These are phyloP conservation scores for Arctium lappa DNA, from an alignment of 129 eudicot genomes.

Conservation along the genomic window DNA sequence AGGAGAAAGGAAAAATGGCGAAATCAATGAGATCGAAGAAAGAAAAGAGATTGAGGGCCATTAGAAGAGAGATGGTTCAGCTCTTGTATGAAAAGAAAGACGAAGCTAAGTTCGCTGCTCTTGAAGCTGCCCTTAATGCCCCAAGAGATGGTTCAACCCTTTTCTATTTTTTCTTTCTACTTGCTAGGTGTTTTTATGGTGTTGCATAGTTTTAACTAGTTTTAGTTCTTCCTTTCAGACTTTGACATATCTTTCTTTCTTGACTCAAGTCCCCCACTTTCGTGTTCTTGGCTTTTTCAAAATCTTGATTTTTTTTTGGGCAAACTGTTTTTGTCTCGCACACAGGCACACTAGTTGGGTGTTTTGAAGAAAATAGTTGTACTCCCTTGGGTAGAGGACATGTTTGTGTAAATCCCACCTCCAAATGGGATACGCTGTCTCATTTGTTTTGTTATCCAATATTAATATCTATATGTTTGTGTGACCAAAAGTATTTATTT, in stretches of 20 bases:
- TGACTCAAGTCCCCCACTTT: not conserved
- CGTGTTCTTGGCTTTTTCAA: not conserved
- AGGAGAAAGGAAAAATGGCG: slow-evolving; percentile 48
- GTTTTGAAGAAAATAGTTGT: not conserved
- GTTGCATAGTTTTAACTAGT: not conserved
- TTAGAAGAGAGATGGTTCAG: slow-evolving; percentile 73
- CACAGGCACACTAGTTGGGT: not conserved
- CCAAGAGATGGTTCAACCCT: slow-evolving; percentile 34
- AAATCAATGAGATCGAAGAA: slow-evolving; percentile 88
- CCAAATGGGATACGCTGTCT: not conserved
- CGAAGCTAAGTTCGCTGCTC: slow-evolving; percentile 69
- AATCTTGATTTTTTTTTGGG: not conserved
- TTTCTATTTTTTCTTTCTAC: too few relatives aligned
- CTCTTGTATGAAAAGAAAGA: slow-evolving; percentile 72
- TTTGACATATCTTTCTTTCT: not conserved
- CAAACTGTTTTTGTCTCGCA: not conserved
- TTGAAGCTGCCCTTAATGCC: slow-evolving; percentile 83
- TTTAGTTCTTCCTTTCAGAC: not conserved
- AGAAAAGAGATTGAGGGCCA: slow-evolving; percentile 78
- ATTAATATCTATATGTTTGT: too few relatives aligned
- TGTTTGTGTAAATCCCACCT: not conserved
- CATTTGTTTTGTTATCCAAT: too few relatives aligned
- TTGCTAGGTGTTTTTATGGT: not conserved
- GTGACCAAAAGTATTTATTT: too few relatives aligned
- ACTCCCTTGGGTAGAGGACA: not conserved